Conservation (phyloP, 768 basidiomycete species). For the Russula vinacea region DNA sequence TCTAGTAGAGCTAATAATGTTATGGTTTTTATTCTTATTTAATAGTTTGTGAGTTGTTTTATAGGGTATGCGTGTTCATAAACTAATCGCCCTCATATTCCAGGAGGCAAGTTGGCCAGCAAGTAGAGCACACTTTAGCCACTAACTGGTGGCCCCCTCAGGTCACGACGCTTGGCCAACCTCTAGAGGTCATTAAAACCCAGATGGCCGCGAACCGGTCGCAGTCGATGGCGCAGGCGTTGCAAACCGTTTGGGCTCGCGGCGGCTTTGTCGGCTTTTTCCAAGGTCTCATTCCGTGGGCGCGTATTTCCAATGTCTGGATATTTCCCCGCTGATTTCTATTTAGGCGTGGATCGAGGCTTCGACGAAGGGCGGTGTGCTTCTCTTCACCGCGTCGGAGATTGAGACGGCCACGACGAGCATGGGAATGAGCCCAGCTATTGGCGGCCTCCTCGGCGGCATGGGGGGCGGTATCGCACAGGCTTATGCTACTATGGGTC, state of each 20-base stretch:
- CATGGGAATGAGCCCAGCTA: conserved; percentile 74
- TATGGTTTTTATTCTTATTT: conserved; percentile 11
- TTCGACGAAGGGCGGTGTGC: conserved; percentile 94
- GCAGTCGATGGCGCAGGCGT: conserved; percentile 85
- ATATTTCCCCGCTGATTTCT: conserved; percentile 16
- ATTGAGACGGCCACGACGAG: conserved; percentile 67
- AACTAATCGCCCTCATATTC: conserved; percentile 29
- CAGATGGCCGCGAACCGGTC: conserved; percentile 98
- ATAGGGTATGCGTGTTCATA: conserved; percentile 4
- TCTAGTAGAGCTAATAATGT: conserved; percentile 1
- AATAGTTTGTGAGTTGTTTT: conserved; percentile 39
- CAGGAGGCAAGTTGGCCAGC: conserved; percentile 63
- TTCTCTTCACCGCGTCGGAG: conserved; percentile 94
- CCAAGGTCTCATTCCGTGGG: conserved; percentile 99
- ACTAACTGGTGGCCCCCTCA: conserved; percentile 36
- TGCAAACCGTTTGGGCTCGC: conserved; percentile 83
- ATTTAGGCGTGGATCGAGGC: conserved; percentile 97
- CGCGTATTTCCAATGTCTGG: conserved; percentile 38
- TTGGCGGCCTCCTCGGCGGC: conserved; percentile 88
- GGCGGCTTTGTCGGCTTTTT: conserved; percentile 90
- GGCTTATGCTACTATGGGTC: conserved; percentile 99
- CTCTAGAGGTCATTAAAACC: conserved; percentile 96
- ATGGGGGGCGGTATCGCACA: conserved; percentile 98
- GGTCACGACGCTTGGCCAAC: conserved; percentile 98
- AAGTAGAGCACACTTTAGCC: background rate